A percentile compares a stretch with the other conserved stretches of the same genome.
phyloP scores from a whole-genome alignment of 2,329 filamentous ascomycete genomes.

The Colletotrichum spaethianum region DNA sequence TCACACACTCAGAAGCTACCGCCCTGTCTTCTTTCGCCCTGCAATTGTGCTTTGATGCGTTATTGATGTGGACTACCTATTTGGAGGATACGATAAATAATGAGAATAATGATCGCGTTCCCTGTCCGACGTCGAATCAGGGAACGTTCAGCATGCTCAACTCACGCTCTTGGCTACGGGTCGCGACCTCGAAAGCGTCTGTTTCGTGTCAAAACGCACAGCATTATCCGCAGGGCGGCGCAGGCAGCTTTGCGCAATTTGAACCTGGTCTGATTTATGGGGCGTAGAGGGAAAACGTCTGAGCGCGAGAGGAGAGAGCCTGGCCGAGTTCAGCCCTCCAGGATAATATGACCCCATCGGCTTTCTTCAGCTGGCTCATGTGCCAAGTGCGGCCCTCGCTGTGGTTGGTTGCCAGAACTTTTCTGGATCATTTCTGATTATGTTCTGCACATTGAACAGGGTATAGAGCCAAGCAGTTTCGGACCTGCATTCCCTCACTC shows the following conservation, averaged over 20 bases:
- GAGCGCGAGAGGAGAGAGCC: background rate
- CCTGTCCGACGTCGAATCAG: background rate
- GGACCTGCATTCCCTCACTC: background rate
- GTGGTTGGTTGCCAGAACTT: background rate
- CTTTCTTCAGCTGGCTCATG: background rate
- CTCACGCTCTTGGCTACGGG: background rate
- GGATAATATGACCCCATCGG: background rate
- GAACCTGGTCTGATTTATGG: slow-evolving; percentile 7
- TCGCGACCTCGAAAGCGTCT: background rate
- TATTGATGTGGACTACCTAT: background rate
- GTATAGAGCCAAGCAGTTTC: background rate
- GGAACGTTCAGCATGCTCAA: background rate
- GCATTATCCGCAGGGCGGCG: background rate
- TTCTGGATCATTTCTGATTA: background rate
- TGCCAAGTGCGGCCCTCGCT: background rate
- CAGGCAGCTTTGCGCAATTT: background rate
- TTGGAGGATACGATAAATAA: slow-evolving; percentile 10
- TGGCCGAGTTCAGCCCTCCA: slow-evolving; percentile 1
- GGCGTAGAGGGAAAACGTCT: slow-evolving; percentile 7
- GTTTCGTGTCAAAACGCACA: background rate
- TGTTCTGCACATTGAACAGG: background rate
- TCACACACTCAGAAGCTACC: background rate
- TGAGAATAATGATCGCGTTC: slow-evolving; percentile 18
- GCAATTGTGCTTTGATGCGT: slow-evolving; percentile 10
- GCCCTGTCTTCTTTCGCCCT: slow-evolving; percentile 9